Evolutionary conservation across 148 eudicot species (phyloP).

Genomic region (Dysphania ambrosioides): DNA sequence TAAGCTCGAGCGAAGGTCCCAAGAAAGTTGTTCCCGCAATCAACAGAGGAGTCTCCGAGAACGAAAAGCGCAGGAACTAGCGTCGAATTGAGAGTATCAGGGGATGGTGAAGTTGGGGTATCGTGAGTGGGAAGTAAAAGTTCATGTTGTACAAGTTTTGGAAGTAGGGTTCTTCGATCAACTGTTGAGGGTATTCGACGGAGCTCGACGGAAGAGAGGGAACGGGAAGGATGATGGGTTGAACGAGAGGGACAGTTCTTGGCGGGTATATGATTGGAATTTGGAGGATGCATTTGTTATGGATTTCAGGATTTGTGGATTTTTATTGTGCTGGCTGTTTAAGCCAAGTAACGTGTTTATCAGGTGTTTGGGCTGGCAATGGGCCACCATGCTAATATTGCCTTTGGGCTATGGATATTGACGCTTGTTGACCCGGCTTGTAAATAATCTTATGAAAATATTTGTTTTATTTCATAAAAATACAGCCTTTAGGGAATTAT

Average conservation of each 20-base stretch:
- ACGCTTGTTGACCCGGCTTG: too few species aligned
- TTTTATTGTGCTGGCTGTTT: not conserved
- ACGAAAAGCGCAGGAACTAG: slow-evolving; percentile 68
- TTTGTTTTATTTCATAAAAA: too few species aligned
- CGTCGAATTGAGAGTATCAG: not conserved
- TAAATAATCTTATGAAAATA: too few species aligned
- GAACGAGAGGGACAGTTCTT: slow-evolving; percentile 12
- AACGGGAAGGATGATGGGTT: slow-evolving; percentile 13
- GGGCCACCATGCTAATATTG: too few species aligned
- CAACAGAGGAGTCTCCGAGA: slow-evolving; percentile 85
- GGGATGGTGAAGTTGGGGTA: slow-evolving; percentile 12
- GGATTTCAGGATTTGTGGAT: not conserved
- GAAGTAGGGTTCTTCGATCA: slow-evolving; percentile 24
- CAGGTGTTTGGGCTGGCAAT: not conserved
- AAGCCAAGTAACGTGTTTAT: too few species aligned
- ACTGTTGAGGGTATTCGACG: slow-evolving; percentile 35
- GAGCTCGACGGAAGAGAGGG: slow-evolving; percentile 1
- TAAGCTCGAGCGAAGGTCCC: slow-evolving; percentile 93
- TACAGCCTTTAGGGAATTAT: too few species aligned
- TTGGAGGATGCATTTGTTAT: not conserved
- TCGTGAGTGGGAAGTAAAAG: slow-evolving; percentile 3
- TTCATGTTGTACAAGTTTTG: slow-evolving; percentile 25
- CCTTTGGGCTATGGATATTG: too few species aligned
- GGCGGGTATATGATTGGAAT: slow-evolving; percentile 33
- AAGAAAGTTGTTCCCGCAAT: slow-evolving; percentile 79